phyloP scores from a whole-genome alignment of 306 rosid species.

The Alnus glutinosa region DNA sequence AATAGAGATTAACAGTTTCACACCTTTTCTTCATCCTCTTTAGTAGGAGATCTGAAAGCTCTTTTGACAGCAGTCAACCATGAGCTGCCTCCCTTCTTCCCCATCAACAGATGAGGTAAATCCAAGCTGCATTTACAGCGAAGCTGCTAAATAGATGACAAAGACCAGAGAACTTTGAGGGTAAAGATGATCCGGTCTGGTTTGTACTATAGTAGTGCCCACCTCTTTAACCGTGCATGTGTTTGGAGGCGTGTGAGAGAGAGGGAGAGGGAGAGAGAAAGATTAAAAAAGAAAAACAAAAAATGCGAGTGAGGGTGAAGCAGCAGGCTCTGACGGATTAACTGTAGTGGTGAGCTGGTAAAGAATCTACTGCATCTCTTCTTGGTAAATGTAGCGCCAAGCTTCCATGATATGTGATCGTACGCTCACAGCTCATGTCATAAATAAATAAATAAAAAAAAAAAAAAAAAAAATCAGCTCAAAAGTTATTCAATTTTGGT shows the following conservation, averaged over 20 bases:
- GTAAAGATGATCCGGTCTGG: constrained; percentile 25
- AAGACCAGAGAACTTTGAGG: constrained; percentile 29
- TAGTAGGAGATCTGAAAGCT: constrained; percentile 98
- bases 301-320: neutral
- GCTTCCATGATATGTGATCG: neutral
- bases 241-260: neutral
- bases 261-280: constrained; percentile 13
- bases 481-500: no score
- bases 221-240: constrained; percentile 23
- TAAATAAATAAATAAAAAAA: no score
- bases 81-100: constrained; percentile 86
- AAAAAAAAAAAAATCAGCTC: no score
- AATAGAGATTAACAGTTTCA: no score
- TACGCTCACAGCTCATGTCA: no score
- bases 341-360: neutral
- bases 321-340: neutral
- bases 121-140: constrained; percentile 56
- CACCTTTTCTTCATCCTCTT: constrained; percentile 90
- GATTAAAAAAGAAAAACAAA: neutral
- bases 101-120: constrained; percentile 63
- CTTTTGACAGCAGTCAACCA: constrained; percentile 99
- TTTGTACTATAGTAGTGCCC: constrained; percentile 24
- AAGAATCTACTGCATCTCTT: neutral
- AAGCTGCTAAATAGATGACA: constrained; percentile 13
- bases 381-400: neutral